Evolutionary conservation across 140 eudicot genomes (phyloP).

Genomic region (Eryngium alpinum): DNA sequence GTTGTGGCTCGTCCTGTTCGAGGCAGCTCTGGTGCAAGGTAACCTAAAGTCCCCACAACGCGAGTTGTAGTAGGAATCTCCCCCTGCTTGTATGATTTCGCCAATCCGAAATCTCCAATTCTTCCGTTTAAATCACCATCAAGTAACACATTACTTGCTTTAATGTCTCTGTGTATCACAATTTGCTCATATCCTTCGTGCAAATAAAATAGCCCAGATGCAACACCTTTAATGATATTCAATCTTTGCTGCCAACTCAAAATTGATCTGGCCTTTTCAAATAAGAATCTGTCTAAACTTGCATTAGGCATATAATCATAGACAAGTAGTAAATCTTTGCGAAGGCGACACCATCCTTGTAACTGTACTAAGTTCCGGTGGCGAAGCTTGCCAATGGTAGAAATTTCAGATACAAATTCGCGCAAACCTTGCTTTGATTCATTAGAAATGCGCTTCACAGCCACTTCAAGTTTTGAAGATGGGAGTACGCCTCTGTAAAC

Average conservation of each 20-base stretch:
- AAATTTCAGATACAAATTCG: conserved; percentile 61
- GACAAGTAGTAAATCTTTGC: conserved; percentile 51
- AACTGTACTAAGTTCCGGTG: conserved; percentile 59
- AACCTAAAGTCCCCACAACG: conserved; percentile 74
- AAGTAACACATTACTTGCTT: conserved; percentile 68
- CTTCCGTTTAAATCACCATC: conserved; percentile 56
- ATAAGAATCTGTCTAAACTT: conserved; percentile 49
- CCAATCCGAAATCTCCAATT: conserved; percentile 78
- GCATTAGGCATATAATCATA: conserved; percentile 71
- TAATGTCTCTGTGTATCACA: conserved; percentile 71
- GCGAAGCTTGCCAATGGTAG: conserved; percentile 54
- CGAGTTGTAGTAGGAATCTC: conserved; percentile 53
- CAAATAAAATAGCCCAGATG: conserved; percentile 48
- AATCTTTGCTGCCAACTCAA: conserved; percentile 57
- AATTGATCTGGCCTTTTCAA: conserved; percentile 16
- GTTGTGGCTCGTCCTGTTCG: conserved; percentile 65
- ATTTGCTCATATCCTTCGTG: conserved; percentile 71
- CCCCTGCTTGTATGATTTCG: conserved; percentile 58
- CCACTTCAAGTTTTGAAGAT: conserved; percentile 37
- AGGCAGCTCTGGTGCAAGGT: conserved; percentile 73
- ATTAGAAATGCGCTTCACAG: conserved; percentile 65
- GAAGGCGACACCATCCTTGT: conserved; percentile 59
- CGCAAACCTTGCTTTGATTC: conserved; percentile 63
- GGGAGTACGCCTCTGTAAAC: conserved; percentile 59
- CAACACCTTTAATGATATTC: conserved; percentile 51